Evolutionary conservation across 768 basidiomycete species (phyloP).

Genomic region (Agrocybe chaxingu): DNA sequence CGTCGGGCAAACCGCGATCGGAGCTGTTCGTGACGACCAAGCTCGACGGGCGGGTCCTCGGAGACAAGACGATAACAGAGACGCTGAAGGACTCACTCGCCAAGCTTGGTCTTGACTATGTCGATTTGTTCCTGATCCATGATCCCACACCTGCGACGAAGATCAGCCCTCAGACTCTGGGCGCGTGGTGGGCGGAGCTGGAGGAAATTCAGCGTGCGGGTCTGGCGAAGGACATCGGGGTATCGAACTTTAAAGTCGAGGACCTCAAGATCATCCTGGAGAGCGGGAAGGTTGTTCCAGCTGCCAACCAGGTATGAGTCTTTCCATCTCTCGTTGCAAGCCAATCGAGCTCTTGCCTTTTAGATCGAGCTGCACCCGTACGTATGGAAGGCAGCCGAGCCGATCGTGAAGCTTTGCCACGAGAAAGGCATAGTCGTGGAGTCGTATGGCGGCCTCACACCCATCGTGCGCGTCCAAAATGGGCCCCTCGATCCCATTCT

Average conservation of each 20-base stretch:
- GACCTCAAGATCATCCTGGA: constrained; percentile 53
- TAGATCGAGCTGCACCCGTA: constrained; percentile 74
- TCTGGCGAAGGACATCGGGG: constrained; percentile 57
- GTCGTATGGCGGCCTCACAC: constrained; percentile 61
- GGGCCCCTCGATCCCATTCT: constrained; percentile 64
- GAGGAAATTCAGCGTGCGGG: constrained; percentile 50
- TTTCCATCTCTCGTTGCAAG: neutral
- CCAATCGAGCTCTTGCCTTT: neutral
- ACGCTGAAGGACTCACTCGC: constrained; percentile 50
- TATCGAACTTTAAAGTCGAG: constrained; percentile 62
- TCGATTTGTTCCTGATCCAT: constrained; percentile 69
- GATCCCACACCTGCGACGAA: constrained; percentile 30
- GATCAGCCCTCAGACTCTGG: constrained; percentile 33
- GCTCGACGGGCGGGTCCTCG: constrained; percentile 36
- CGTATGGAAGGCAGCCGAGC: constrained; percentile 57
- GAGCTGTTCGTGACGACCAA: constrained; percentile 66
- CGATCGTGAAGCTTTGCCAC: constrained; percentile 49
- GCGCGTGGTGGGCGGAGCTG: constrained; percentile 58
- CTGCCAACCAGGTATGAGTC: constrained; percentile 61
- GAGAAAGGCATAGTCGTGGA: constrained; percentile 62
- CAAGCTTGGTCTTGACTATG: constrained; percentile 48
- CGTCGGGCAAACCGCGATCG: constrained; percentile 47
- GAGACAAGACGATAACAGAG: constrained; percentile 40
- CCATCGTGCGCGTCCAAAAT: constrained; percentile 35
- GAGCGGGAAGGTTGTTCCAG: constrained; percentile 50